Conservation (phyloP, 1,139 yeast genomes). For the Saccharomyces hybrid region DNA sequence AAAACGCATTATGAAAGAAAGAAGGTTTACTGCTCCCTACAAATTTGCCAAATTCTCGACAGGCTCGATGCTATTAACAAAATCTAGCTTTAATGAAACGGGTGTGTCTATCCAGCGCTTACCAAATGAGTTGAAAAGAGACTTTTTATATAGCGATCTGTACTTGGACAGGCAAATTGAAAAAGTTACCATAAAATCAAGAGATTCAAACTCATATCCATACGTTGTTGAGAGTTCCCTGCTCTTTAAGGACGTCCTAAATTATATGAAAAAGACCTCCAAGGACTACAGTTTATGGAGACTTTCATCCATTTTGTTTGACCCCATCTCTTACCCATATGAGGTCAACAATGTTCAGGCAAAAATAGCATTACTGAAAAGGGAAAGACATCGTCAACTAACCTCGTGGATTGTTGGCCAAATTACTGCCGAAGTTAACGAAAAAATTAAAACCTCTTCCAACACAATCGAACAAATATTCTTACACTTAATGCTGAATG, state of each 20-base stretch:
- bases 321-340: conserved; percentile 29
- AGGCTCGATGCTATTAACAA: conserved; percentile 20
- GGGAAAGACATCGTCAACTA: conserved; percentile 41
- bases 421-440: conserved; percentile 42
- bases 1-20: conserved; percentile 26
- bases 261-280: conserved; percentile 10
- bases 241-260: conserved; percentile 19
- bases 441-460: conserved; percentile 19
- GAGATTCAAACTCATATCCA: conserved; percentile 32
- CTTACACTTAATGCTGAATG: conserved; percentile 47
- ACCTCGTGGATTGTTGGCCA: conserved; percentile 53
- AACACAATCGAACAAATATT: conserved; percentile 43
- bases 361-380: conserved; percentile 33
- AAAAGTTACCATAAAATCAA: conserved; percentile 12
- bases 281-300: conserved; percentile 38
- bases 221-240: conserved; percentile 21
- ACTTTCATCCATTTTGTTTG: conserved; percentile 54
- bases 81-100: conserved; percentile 5
- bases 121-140: conserved; percentile 1
- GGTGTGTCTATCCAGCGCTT: conserved; percentile 7
- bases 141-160: conserved; percentile 7
- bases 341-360: conserved; percentile 29
- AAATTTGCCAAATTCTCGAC: conserved; percentile 25
- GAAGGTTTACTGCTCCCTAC: conserved; percentile 19
- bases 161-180: conserved; percentile 16